Conservation (phyloP, 768 basidiomycete genomes). For the Tylopilus balloui region DNA sequence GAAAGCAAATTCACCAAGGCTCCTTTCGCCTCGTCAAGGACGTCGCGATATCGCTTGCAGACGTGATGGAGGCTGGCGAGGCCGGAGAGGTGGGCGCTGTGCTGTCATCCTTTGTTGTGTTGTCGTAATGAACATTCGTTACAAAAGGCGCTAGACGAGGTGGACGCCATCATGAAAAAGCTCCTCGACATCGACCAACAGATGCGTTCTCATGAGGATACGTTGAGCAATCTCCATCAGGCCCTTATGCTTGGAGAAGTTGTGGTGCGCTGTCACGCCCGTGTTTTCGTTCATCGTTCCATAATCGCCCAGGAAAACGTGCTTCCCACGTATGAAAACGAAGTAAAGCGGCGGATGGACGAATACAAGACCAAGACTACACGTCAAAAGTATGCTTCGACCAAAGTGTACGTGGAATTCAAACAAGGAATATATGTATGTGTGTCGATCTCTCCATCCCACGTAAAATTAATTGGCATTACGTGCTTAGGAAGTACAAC, state of each 20-base stretch:
- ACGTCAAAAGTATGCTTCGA: constrained; percentile 74
- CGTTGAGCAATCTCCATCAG: constrained; percentile 55
- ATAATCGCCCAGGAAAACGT: constrained; percentile 43
- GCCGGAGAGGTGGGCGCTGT: constrained; percentile 44
- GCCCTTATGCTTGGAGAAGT: constrained; percentile 48
- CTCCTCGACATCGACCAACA: constrained; percentile 64
- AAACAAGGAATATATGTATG: constrained; percentile 66
- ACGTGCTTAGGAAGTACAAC: constrained; percentile 52
- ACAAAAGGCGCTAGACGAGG: constrained; percentile 47
- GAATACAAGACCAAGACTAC: constrained; percentile 58
- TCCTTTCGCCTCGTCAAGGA: constrained; percentile 46
- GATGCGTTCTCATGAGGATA: constrained; percentile 51
- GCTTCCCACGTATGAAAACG: constrained; percentile 46
- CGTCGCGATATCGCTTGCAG: constrained; percentile 57
- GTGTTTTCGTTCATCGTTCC: not conserved
- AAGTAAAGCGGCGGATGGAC: constrained; percentile 39
- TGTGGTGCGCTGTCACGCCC: constrained; percentile 45
- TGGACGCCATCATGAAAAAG: constrained; percentile 66
- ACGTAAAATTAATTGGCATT: constrained; percentile 6
- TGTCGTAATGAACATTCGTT: not conserved
- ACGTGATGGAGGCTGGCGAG: constrained; percentile 52
- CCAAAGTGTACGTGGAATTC: constrained; percentile 56
- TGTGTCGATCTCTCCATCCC: constrained; percentile 32
- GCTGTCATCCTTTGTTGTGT: not conserved
- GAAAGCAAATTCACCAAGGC: constrained; percentile 41